Evolutionary conservation across 2,329 filamentous ascomycete species (phyloP), one percentile per base, ranked within the genome.

Genomic region (Pseudocercospora cruenta): DNA sequence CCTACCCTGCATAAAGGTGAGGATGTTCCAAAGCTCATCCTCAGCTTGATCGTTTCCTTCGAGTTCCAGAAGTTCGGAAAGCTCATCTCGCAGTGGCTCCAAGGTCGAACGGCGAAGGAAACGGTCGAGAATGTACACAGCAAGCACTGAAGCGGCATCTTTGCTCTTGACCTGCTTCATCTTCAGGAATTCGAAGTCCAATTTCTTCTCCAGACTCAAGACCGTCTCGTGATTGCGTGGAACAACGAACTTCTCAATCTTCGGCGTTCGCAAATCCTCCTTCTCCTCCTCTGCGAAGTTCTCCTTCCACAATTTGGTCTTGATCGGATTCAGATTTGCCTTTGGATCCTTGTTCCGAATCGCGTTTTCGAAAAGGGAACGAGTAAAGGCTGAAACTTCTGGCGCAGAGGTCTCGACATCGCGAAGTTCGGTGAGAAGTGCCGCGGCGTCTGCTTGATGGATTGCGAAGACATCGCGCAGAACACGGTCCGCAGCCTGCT

Each of bases 401-500:
- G 57, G 57, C 31, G 57, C 21, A 16, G 28, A 43, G 19, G 33
- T n/a, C 36, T 47, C 57, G 22, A 59, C 4, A 9, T 9, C 14
- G 22, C 33, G 57, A 6, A 59, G 8, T 10, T 51, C 26, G 19
- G 28, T 22, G 7, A 62, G 45, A 9, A 62, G 49, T 9, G n/a
- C 14, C 8, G 26, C 10, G 47, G 33, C 39, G 12, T 62, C 33
- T 49, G 22, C 19, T 31, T 14, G 31, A 28, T 54, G 22, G 8
- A 26, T 22, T 39, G 47, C 28, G 33, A 63, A 36, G 26, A 53
- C 26, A 19, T 51, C 62, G 14, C 58, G 39, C 28, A 67, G 36
- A 10, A 62, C 59, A 21, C 24, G 26, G 36, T 67, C 65, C n/a
- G 62, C 65, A n/a, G 43, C 45, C 14, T 58, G 45, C 9, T 67